phyloP scores from a whole-genome alignment of 78 protist genomes.

The Acrasis kona region DNA sequence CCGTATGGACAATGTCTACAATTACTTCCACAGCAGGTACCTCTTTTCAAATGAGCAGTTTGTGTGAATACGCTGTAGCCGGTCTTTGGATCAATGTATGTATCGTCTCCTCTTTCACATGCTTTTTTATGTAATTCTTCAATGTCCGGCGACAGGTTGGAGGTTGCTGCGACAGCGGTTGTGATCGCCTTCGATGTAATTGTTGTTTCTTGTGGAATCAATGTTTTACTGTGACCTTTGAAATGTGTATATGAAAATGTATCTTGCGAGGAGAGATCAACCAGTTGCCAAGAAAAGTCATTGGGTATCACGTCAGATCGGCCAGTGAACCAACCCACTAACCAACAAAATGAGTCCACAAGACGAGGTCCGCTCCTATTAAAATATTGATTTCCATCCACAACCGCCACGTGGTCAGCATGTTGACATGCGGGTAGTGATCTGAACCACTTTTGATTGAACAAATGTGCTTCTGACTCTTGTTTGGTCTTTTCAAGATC shows the following conservation, averaged over 20 bases:
- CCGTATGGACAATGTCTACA: slow-evolving; percentile 52
- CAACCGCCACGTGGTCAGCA: slow-evolving; percentile 16
- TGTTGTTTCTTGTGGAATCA: no score
- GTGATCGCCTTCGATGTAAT: no score
- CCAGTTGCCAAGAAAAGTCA: no score
- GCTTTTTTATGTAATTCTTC: slow-evolving; percentile 14
- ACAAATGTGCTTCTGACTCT: neutral
- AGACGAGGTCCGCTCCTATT: slow-evolving; percentile 42
- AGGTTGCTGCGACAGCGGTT: no score
- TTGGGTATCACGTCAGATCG: no score
- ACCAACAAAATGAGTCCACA: slow-evolving; percentile 35
- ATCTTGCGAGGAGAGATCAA: no score
- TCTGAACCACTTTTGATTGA: neutral
- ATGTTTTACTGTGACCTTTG: no score
- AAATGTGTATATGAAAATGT: no score
- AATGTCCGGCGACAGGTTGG: neutral
- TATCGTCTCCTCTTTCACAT: neutral
- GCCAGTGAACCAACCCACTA: no score
- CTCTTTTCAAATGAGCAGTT: slow-evolving; percentile 1
- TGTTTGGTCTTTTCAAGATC: neutral
- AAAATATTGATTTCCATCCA: slow-evolving; percentile 37
- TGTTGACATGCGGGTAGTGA: neutral
- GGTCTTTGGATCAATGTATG: slow-evolving; percentile 32
- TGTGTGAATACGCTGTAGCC: slow-evolving; percentile 42
- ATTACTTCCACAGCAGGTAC: slow-evolving; percentile 38